Percentiles rank a stretch among this genome's conserved stretches.
Evolutionary conservation across 2,329 filamentous ascomycete species (phyloP).

Genomic region (Teratosphaeriaceae sp.): DNA sequence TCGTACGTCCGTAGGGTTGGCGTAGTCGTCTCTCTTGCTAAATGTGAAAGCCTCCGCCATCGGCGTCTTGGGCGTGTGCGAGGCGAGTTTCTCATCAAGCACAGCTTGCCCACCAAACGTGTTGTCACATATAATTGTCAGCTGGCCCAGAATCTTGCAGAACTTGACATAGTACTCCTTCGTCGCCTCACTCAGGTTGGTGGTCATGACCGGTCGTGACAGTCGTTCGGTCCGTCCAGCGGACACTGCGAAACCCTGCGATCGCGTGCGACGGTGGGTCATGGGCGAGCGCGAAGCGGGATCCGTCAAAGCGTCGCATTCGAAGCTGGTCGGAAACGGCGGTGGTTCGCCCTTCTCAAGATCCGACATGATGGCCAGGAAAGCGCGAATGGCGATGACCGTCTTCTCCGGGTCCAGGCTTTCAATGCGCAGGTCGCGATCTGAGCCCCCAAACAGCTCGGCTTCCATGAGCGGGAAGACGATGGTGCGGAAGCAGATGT

Average conservation of each 20-base stretch:
- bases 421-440: constrained; percentile 75
- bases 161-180: constrained; percentile 85
- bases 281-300: constrained; percentile 31
- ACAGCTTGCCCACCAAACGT: constrained; percentile 95
- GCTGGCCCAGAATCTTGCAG: constrained; percentile 90
- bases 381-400: constrained; percentile 93
- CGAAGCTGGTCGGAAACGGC: constrained; percentile 69
- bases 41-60: constrained; percentile 94
- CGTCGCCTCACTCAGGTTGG: constrained; percentile 64
- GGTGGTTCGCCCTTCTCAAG: constrained; percentile 80
- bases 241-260: constrained; percentile 31
- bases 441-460: constrained; percentile 61
- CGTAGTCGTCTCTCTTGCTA: constrained; percentile 70
- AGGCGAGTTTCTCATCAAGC: constrained; percentile 88
- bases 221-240: constrained; percentile 55
- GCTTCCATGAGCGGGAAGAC: constrained; percentile 96
- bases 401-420: constrained; percentile 93
- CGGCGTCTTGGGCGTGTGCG: constrained; percentile 84
- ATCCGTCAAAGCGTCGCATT: constrained; percentile 39
- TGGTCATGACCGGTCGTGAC: constrained; percentile 56
- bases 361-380: constrained; percentile 87
- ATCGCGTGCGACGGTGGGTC: constrained; percentile 29
- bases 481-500: constrained; percentile 84
- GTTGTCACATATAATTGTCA: constrained; percentile 93
- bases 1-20: constrained; percentile 69